Conservation (phyloP, 2,329 filamentous ascomycete species). For the Fusarium sp. region DNA sequence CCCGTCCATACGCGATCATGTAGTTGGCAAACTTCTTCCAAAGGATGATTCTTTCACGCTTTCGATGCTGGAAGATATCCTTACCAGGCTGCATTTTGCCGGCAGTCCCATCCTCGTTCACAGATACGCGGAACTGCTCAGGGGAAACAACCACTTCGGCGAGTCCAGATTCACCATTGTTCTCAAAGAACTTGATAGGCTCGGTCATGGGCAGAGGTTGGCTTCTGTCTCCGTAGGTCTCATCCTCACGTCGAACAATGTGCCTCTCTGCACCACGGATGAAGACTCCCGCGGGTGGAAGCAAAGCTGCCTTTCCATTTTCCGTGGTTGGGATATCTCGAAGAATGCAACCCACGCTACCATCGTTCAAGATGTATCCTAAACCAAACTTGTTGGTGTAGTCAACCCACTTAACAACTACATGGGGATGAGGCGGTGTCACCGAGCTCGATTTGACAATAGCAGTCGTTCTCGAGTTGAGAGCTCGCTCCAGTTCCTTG, state of each 20-base stretch:
- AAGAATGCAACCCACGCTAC: conserved; percentile 79
- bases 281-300: conserved; percentile 78
- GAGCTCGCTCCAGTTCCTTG: conserved; percentile 68
- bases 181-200: conserved; percentile 78
- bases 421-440: conserved; percentile 67
- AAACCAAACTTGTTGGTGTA: conserved; percentile 89
- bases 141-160: conserved; percentile 72
- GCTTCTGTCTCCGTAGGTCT: conserved; percentile 65
- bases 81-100: conserved; percentile 71
- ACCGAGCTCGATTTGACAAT: conserved; percentile 66
- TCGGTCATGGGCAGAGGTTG: conserved; percentile 73
- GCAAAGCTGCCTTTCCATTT: conserved; percentile 60
- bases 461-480: conserved; percentile 72
- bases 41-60: conserved; percentile 72
- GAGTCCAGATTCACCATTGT: conserved; percentile 72
- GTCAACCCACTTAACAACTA: conserved; percentile 85
- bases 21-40: conserved; percentile 82
- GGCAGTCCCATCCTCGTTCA: conserved; percentile 68
- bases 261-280: conserved; percentile 78
- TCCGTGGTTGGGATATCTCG: conserved; percentile 65
- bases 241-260: conserved; percentile 70
- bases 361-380: conserved; percentile 85
- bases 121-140: conserved; percentile 66
- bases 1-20: conserved; percentile 78
- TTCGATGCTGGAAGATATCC: conserved; percentile 72